Percentiles rank a stretch among this genome's conserved stretches.
These are phyloP conservation scores for Chiua sp. DNA, from an alignment of 1,284 basidiomycete genomes.

Conservation along the genomic window DNA sequence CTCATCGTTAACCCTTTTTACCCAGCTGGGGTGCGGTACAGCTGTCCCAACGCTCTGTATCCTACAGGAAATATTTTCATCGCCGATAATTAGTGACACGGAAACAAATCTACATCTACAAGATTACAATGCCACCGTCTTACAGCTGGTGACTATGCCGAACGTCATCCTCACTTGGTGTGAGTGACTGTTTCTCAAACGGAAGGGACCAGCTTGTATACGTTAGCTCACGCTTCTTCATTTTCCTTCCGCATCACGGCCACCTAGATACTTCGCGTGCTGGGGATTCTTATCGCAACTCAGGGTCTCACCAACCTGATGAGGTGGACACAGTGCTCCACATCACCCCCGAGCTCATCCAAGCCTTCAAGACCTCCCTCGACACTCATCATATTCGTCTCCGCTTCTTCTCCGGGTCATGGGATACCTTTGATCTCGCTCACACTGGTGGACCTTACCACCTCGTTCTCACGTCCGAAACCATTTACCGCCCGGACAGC, in stretches of 20 bases:
- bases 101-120: slow-evolving; percentile 81
- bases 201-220: neutral
- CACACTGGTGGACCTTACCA: slow-evolving; percentile 53
- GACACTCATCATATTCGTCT: slow-evolving; percentile 59
- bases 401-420: slow-evolving; percentile 84
- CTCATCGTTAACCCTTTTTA: neutral
- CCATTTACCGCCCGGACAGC: slow-evolving; percentile 82
- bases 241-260: neutral
- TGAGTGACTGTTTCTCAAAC: slow-evolving; percentile 46
- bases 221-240: too few species aligned
- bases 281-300: slow-evolving; percentile 24
- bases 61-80: slow-evolving; percentile 64
- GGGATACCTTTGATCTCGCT: slow-evolving; percentile 59
- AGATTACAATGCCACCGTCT: slow-evolving; percentile 90
- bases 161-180: slow-evolving; percentile 91
- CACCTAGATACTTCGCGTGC: slow-evolving; percentile 33
- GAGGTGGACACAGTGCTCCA: slow-evolving; percentile 52
- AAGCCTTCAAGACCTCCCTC: slow-evolving; percentile 70
- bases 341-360: slow-evolving; percentile 65
- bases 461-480: slow-evolving; percentile 89
- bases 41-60: slow-evolving; percentile 84
- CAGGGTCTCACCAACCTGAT: slow-evolving; percentile 1
- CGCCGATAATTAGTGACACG: slow-evolving; percentile 18
- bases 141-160: slow-evolving; percentile 86
- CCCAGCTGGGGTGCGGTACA: slow-evolving; percentile 90